Evolutionary conservation across 2,329 filamentous ascomycete species (phyloP).

Genomic region (Nemania serpens): DNA sequence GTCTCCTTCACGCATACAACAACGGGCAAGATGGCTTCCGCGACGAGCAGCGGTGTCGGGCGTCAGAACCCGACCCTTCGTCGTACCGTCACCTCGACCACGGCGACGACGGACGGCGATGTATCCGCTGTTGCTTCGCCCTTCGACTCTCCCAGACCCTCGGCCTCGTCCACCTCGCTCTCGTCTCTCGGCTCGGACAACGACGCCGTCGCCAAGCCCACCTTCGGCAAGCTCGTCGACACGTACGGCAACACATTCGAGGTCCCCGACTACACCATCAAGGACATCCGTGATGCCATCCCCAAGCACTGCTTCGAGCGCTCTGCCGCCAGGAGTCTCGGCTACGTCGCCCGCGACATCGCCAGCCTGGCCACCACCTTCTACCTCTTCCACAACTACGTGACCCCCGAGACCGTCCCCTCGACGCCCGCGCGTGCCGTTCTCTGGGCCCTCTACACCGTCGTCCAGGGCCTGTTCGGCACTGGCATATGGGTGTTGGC

Average conservation of each 20-base stretch:
- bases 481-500: constrained; percentile 96
- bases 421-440: constrained; percentile 67
- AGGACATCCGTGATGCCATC: constrained; percentile 95
- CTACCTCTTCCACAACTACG: constrained; percentile 84
- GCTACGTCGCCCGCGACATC: constrained; percentile 85
- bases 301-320: constrained; percentile 97
- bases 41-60: constrained; percentile 49
- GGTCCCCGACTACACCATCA: constrained; percentile 95
- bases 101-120: constrained; percentile 50
- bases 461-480: constrained; percentile 89
- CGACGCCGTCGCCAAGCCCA: constrained; percentile 45
- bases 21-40: constrained; percentile 49
- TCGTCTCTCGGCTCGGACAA: constrained; percentile 82
- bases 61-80: constrained; percentile 52
- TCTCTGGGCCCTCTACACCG: constrained; percentile 69
- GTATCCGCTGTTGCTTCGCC: constrained; percentile 61
- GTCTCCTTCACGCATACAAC: too few relatives aligned
- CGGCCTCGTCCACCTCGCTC: constrained; percentile 85
- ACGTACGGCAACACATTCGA: constrained; percentile 95
- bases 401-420: constrained; percentile 83
- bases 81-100: constrained; percentile 51
- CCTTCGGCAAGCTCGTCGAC: constrained; percentile 73
- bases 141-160: constrained; percentile 62
- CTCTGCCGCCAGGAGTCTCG: constrained; percentile 73
- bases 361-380: constrained; percentile 75